Conservation (phyloP, 139 green algal species). For the Picochlorum costavermella region DNA sequence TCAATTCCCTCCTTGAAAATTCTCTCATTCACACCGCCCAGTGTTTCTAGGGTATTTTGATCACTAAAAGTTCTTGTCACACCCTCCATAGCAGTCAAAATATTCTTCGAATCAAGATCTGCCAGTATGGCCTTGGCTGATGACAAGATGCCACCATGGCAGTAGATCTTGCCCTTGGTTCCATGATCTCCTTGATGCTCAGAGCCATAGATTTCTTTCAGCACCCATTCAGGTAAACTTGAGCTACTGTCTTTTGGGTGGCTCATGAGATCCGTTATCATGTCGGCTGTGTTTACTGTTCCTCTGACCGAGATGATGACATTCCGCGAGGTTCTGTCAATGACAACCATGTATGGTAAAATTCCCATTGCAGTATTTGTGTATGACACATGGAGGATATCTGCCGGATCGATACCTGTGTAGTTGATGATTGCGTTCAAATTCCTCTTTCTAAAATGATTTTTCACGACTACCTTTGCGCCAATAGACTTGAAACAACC, state of each 20-base stretch:
- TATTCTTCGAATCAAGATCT: constrained; percentile 33
- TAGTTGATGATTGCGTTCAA: constrained; percentile 27
- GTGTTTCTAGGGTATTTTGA: background rate
- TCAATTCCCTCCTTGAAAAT: background rate
- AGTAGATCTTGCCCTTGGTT: constrained; percentile 19
- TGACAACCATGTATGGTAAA: constrained; percentile 53
- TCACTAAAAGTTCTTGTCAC: background rate
- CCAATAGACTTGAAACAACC: background rate
- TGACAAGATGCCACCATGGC: constrained; percentile 44
- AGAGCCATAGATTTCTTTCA: background rate
- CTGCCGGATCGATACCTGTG: constrained; percentile 16
- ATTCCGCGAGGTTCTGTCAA: constrained; percentile 33
- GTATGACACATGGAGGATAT: constrained; percentile 29
- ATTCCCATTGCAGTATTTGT: constrained; percentile 20
- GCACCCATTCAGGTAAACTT: constrained; percentile 32
- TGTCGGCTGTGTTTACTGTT: constrained; percentile 14
- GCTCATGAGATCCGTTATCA: constrained; percentile 42
- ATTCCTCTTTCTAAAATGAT: constrained; percentile 27
- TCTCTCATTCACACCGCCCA: background rate
- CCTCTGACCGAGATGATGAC: constrained; percentile 48
- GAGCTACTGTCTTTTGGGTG: constrained; percentile 27
- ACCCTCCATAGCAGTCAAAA: constrained; percentile 22
- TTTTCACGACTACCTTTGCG: constrained; percentile 14
- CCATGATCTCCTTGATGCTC: background rate
- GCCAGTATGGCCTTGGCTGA: constrained; percentile 35